Base-by-base conservation (phyloP, 306 rosid genomes). In the Sophora flavescens region DNA sequence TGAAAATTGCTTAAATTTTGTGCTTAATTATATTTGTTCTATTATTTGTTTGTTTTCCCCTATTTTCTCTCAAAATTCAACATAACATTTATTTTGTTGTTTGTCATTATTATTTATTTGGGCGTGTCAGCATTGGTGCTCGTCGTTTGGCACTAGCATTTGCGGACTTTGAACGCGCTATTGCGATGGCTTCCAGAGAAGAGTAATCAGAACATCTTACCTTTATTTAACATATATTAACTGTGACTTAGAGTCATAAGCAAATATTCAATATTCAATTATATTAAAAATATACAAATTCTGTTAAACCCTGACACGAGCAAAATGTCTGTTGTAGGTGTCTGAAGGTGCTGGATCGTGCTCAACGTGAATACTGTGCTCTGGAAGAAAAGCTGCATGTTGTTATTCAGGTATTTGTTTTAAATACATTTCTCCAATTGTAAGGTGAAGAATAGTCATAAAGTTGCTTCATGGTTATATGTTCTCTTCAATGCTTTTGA, bases 341-440 rank as follows among this genome's bases (percentile, higher is more conserved):
- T 56, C 1, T 12, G 42, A 63, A 42, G 16, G 78, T 68, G 61
- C 1, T 81, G 74, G 52, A 69, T 14, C 39, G 6, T 70, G 69
- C 56, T 50, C 17, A 63, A 6, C 57, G 63, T 26, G 78, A 81
- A 63, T 70, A 13, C n/a, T 2, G 17, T 17, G 32, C 4, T 14
- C 26, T 81, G n/a, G 68, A 76, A 77, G 63, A 18, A 76, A 81
- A 63, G 17, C 81, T 81, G 36, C 78, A 81, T n/a, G 2, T 1
- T 33, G 54, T 70, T 63, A 73, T 81, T 33, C 68, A 70, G 85
- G 85, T 81, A 61, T 59, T 26, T 18, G 5, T 47, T 47, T 60
- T 50, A 6, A 1, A 8, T 39, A 10, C 6, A 47, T 47, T 47
- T 47, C 52, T 47, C 6, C 52, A 12, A 47, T 47, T 47, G 52